phyloP scores from a whole-genome alignment of 78 protist species.

The Speleostelium caveatum region DNA sequence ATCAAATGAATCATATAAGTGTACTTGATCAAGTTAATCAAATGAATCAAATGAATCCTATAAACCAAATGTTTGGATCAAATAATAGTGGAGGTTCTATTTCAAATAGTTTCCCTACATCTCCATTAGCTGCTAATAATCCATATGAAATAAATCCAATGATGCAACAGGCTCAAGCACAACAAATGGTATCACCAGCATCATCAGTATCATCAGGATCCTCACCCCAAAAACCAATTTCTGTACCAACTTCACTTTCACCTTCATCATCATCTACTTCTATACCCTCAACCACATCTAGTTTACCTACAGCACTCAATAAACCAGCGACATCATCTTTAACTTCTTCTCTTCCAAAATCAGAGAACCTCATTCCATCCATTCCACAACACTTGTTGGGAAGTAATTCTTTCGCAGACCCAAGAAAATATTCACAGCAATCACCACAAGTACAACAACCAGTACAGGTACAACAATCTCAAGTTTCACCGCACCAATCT shows the following conservation, averaged over 20 bases:
- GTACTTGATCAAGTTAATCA: conserved; percentile 31
- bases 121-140: background rate
- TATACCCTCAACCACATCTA: conserved; percentile 5
- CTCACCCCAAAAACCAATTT: background rate
- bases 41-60: conserved; percentile 5
- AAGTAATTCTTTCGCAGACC: conserved; percentile 68
- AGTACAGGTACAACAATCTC: background rate
- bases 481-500: background rate
- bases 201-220: too few species aligned
- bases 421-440: conserved; percentile 37
- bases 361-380: conserved; percentile 46
- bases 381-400: conserved; percentile 55
- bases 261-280: conserved; percentile 10
- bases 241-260: background rate
- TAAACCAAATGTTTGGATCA: background rate
- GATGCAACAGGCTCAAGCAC: too few species aligned
- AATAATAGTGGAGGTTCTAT: background rate
- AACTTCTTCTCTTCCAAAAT: conserved; percentile 5
- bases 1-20: conserved; percentile 14
- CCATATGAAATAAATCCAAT: background rate
- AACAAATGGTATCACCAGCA: conserved; percentile 57
- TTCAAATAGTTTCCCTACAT: background rate
- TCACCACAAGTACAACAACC: background rate
- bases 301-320: conserved; percentile 7
- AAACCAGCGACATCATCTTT: conserved; percentile 13